Evolutionary conservation across 2,329 filamentous ascomycete species (phyloP), one percentile per base, ranked within the genome.

Genomic region (Colletotrichum sp.): DNA sequence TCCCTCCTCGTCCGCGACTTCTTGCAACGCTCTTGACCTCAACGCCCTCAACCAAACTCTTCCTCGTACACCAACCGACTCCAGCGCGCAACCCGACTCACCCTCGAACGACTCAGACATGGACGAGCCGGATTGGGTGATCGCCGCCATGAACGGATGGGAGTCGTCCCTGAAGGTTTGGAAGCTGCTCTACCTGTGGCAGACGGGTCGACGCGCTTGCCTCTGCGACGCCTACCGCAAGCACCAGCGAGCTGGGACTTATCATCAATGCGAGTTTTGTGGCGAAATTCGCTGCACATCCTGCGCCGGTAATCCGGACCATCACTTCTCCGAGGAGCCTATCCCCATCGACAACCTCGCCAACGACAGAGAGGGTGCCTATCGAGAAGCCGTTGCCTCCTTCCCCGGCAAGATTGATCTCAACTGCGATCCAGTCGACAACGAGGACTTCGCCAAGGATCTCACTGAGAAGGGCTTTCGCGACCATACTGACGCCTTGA

Each of bases 281-380:
- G 78, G 73, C 8, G 81, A 81, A 8, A 82, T 82, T n/a, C 83
- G 85, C 16, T 88, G 87, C 78, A 75, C 76, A 13, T 79, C 76
- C 32, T 88, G 87, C 72, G 78, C 79, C 10, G 85, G 86, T 2
- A 88, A 87, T 36, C 86, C 87, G 0, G 39, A 59, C 1, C 87
- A 88, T 73, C 28, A 79, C 3, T 83, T 83, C 64, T 24, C 16
- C 7, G 32, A 69, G 4, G 77, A 78, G 8, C 24, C 70, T 12
- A 52, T 52, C 26, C 39, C 69, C 6, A n/a, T 76, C 26, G 26
- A 73, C 21, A 13, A 49, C 5, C 34, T 52, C 34, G 26, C 62
- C 6, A 34, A 30, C 10, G 55, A 72, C 49, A 60, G 59, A 18
- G 63, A 36, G 16, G 15, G 24, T 15, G 63, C 60, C 6, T n/a